A percentile compares a stretch with the other conserved stretches of the same genome.
Conservation (phyloP, 257 asterid genomes). For the Nicotiana knightiana region DNA sequence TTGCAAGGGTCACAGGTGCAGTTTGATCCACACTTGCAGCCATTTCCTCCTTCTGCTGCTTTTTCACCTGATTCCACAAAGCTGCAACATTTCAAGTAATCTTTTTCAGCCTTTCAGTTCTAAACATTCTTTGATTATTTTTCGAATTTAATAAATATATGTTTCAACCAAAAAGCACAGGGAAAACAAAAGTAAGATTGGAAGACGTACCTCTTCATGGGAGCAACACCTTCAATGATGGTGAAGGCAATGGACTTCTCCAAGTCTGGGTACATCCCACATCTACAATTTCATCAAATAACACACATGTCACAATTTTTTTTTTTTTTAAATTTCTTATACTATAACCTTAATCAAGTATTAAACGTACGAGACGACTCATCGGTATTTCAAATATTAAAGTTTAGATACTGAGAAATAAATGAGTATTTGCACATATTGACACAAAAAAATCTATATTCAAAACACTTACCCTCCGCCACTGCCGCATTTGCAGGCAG, state of each 20-base stretch:
- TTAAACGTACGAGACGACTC: too few species aligned
- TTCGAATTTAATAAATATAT: not conserved
- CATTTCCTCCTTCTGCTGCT: slow-evolving; percentile 9
- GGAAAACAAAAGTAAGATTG: not conserved
- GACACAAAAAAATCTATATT: not conserved
- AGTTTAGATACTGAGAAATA: too few species aligned
- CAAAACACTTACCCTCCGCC: slow-evolving; percentile 7
- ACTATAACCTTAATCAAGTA: not conserved
- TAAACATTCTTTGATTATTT: too few species aligned
- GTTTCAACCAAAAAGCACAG: not conserved
- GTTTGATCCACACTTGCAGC: slow-evolving; percentile 17
- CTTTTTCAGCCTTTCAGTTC: too few species aligned
- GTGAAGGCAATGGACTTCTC: slow-evolving; percentile 18
- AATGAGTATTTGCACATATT: too few species aligned
- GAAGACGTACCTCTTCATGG: slow-evolving; percentile 8
- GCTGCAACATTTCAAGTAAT: not conserved
- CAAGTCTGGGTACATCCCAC: slow-evolving; percentile 20
- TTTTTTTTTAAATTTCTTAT: too few species aligned
- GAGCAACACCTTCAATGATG: slow-evolving; percentile 23
- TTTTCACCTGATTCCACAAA: not conserved
- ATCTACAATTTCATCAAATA: not conserved
- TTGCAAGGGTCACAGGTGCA: slow-evolving; percentile 20
- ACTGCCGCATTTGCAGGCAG: too few species aligned
- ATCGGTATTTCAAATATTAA: too few species aligned
- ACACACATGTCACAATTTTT: not conserved